phyloP scores from a whole-genome alignment of 495 filamentous ascomycete species.

The Penicillium flavigenum region DNA sequence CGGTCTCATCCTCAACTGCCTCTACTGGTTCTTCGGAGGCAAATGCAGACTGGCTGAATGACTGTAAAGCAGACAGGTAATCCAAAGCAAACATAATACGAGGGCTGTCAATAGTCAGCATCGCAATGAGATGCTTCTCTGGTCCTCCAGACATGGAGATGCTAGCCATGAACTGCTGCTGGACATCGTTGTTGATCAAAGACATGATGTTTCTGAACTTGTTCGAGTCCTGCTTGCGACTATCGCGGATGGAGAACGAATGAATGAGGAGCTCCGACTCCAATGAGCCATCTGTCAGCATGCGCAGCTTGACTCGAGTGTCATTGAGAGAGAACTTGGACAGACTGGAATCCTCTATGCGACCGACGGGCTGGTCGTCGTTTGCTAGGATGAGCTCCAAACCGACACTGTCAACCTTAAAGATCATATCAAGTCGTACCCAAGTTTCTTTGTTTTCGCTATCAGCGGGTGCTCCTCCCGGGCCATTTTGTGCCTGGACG shows the following conservation, averaged over 20 bases:
- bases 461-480: slow-evolving; percentile 50
- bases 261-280: slow-evolving; percentile 93
- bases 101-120: slow-evolving; percentile 94
- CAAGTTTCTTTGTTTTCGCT: slow-evolving; percentile 66
- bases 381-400: slow-evolving; percentile 81
- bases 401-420: slow-evolving; percentile 82
- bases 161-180: slow-evolving; percentile 96
- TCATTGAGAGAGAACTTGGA: slow-evolving; percentile 93
- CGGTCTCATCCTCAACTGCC: slow-evolving; percentile 53
- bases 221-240: slow-evolving; percentile 78
- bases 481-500: slow-evolving; percentile 51
- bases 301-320: slow-evolving; percentile 86
- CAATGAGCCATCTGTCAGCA: slow-evolving; percentile 87
- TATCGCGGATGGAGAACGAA: slow-evolving; percentile 93
- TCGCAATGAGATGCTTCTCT: slow-evolving; percentile 80
- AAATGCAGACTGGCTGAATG: slow-evolving; percentile 71
- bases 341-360: slow-evolving; percentile 76
- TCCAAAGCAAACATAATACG: slow-evolving; percentile 92
- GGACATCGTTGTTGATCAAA: slow-evolving; percentile 85
- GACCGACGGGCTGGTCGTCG: slow-evolving; percentile 70
- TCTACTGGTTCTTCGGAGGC: slow-evolving; percentile 52
- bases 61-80: slow-evolving; percentile 86
- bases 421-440: slow-evolving; percentile 92
- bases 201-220: slow-evolving; percentile 99
- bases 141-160: slow-evolving; percentile 86